Evolutionary conservation across 225 moss, liverwort and hornwort species (phyloP).

Genomic region (Antitrichia curtipendula): DNA sequence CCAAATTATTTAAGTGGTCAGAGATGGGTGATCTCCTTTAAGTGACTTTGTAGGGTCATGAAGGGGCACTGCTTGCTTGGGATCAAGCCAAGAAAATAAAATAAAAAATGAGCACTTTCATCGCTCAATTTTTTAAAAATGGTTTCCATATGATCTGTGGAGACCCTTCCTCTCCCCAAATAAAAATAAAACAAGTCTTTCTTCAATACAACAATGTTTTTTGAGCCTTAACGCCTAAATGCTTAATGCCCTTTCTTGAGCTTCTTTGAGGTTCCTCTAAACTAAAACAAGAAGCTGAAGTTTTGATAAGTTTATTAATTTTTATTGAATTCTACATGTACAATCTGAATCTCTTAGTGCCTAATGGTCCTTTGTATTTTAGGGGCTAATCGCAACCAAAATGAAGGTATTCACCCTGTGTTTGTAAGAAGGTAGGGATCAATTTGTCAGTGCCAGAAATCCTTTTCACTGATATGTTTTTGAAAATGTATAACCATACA

Average conservation of each 20-base stretch:
- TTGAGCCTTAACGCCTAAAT: neutral
- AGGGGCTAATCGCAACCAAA: neutral
- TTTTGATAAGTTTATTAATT: neutral
- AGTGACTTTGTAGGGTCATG: neutral
- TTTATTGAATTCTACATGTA: neutral
- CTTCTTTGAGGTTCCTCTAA: neutral
- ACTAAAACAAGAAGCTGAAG: neutral
- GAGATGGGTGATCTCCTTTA: too few species aligned
- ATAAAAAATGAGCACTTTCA: neutral
- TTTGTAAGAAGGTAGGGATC: neutral
- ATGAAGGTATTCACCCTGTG: neutral
- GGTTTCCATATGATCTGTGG: neutral
- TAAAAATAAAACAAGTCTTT: neutral
- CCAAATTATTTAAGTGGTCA: too few species aligned
- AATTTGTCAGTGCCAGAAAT: neutral
- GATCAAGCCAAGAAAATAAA: neutral
- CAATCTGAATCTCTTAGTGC: neutral
- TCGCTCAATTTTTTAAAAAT: neutral
- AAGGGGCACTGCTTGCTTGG: fast-evolving
- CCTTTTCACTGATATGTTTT: neutral
- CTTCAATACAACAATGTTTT: neutral
- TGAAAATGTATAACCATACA: neutral
- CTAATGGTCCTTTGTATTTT: neutral
- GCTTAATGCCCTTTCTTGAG: neutral
- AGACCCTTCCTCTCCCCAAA: neutral